Percentiles rank a stretch among this genome's conserved stretches.
phyloP scores from a whole-genome alignment of 257 asterid genomes.

The Datura wrightii region DNA sequence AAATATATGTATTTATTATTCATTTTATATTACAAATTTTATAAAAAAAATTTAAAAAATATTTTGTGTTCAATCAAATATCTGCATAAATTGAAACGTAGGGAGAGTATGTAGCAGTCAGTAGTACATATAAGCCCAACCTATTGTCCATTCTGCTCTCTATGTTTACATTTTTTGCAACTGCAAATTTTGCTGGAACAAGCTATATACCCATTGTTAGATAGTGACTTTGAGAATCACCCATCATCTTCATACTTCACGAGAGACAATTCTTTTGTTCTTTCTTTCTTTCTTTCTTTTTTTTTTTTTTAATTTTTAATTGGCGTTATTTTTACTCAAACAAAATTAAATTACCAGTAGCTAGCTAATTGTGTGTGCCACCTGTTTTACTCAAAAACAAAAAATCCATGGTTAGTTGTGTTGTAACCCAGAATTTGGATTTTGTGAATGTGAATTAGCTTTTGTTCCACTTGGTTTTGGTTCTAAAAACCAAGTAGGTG shows the following conservation, averaged over 20 bases:
- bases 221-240: constrained; percentile 45
- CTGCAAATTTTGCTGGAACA: constrained; percentile 38
- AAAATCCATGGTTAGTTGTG: constrained; percentile 35
- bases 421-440: constrained; percentile 43
- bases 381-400: constrained; percentile 36
- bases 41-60: too few relatives aligned
- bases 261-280: constrained; percentile 33
- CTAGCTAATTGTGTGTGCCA: constrained; percentile 41
- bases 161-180: constrained; percentile 25
- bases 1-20: too few relatives aligned
- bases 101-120: neutral
- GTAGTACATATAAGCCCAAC: neutral
- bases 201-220: constrained; percentile 45
- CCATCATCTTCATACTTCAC: constrained; percentile 43
- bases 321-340: constrained; percentile 21
- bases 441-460: constrained; percentile 35
- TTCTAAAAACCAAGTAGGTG: constrained; percentile 39
- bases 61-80: neutral
- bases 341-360: constrained; percentile 26
- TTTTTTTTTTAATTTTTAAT: neutral
- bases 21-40: too few relatives aligned
- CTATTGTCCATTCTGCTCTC: constrained; percentile 23
- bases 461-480: constrained; percentile 47
- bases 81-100: neutral
- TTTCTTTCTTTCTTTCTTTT: neutral